These are phyloP conservation scores for Malus fusca DNA, from an alignment of 306 rosid genomes.

Conservation along the genomic window DNA sequence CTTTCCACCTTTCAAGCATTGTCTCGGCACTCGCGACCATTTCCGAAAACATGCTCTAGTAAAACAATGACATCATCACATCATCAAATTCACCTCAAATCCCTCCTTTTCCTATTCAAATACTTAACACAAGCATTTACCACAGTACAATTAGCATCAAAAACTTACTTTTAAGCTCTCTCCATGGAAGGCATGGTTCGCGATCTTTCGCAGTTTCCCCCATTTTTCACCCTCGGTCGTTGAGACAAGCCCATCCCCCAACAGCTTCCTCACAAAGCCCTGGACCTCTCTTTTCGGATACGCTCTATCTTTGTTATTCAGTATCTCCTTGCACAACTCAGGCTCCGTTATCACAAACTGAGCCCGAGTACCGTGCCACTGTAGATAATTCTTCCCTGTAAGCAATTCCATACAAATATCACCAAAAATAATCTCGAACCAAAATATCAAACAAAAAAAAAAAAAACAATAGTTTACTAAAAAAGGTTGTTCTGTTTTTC, in stretches of 20 bases:
- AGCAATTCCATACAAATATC: background rate
- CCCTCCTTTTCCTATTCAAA: background rate
- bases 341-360: conserved; percentile 26
- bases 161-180: conserved; percentile 35
- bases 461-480: background rate
- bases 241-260: conserved; percentile 31
- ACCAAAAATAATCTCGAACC: too few relatives aligned
- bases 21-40: conserved; percentile 19
- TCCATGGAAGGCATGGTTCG: conserved; percentile 31
- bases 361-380: conserved; percentile 27
- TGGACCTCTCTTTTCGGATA: background rate
- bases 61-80: background rate
- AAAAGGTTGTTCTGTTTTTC: background rate
- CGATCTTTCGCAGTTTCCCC: conserved; percentile 30
- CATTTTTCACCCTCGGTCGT: conserved; percentile 28
- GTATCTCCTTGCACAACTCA: conserved; percentile 21
- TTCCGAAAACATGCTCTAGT: conserved; percentile 20
- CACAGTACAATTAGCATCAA: background rate
- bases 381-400: conserved; percentile 28
- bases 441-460: too few relatives aligned
- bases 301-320: conserved; percentile 9
- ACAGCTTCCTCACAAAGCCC: conserved; percentile 6
- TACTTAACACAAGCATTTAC: background rate
- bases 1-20: conserved; percentile 22
- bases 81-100: background rate